These are phyloP conservation scores for Lactarius vividus DNA, from an alignment of 768 basidiomycete species.

Conservation along the genomic window DNA sequence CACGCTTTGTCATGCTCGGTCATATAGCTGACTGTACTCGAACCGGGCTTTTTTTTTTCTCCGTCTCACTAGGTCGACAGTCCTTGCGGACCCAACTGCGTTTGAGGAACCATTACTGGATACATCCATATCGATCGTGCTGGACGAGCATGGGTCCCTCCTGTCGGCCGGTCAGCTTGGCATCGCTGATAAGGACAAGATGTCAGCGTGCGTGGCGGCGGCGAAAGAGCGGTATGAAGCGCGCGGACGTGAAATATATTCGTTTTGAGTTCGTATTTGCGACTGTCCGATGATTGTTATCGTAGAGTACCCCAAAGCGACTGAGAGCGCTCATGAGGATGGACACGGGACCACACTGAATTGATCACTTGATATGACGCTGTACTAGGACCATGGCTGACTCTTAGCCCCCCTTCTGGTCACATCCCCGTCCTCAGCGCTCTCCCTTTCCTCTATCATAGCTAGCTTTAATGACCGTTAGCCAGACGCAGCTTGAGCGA, in stretches of 20 bases:
- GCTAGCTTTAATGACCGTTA: conserved; percentile 1
- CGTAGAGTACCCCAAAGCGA: neutral
- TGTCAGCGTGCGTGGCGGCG: conserved; percentile 41
- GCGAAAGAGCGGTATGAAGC: conserved; percentile 32
- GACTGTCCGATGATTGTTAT: neutral
- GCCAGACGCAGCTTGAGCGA: conserved; percentile 54
- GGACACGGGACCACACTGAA: conserved; percentile 14
- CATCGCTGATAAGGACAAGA: conserved; percentile 37
- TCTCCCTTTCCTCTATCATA: neutral
- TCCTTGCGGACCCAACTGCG: conserved; percentile 81
- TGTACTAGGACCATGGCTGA: neutral
- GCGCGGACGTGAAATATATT: conserved; percentile 24
- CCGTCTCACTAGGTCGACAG: conserved; percentile 44
- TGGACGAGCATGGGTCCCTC: conserved; percentile 50
- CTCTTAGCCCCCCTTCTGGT: neutral
- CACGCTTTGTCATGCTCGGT: conserved; percentile 1
- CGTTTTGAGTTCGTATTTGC: conserved; percentile 13
- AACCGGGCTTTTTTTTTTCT: neutral
- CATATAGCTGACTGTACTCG: neutral
- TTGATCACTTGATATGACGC: conserved; percentile 5
- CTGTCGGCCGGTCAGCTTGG: conserved; percentile 58
- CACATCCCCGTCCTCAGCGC: neutral
- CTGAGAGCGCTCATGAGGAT: neutral
- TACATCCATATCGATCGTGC: conserved; percentile 60
- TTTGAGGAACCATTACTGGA: conserved; percentile 89